A percentile compares a stretch with the other conserved stretches of the same genome.
Conservation (phyloP, 1,284 basidiomycete genomes). For the Uromyces viciae-fabae region DNA sequence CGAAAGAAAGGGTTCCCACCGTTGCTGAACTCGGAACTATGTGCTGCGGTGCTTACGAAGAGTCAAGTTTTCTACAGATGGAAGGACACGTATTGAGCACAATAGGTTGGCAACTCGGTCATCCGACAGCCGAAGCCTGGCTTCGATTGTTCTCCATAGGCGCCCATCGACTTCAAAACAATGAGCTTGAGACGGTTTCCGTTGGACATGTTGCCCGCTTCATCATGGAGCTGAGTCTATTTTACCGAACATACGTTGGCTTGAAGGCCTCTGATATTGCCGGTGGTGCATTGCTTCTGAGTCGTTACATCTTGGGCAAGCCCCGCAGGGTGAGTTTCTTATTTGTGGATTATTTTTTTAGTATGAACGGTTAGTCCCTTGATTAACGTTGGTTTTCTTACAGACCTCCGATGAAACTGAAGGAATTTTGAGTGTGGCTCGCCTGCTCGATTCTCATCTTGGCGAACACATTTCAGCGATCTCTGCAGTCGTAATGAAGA, state of each 20-base stretch:
- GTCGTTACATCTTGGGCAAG: slow-evolving; percentile 78
- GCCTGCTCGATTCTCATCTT: slow-evolving; percentile 77
- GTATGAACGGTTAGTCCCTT: background rate
- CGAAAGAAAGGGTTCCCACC: slow-evolving; percentile 94
- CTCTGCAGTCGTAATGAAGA: slow-evolving; percentile 89
- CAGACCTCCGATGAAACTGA: slow-evolving; percentile 51
- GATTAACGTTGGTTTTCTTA: background rate
- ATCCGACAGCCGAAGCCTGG: slow-evolving; percentile 97
- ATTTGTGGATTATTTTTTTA: slow-evolving; percentile 10
- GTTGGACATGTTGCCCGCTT: slow-evolving; percentile 93
- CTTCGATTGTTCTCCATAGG: slow-evolving; percentile 63
- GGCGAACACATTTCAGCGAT: slow-evolving; percentile 79
- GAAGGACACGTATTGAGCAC: slow-evolving; percentile 91
- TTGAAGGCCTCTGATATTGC: slow-evolving; percentile 82
- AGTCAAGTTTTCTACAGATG: slow-evolving; percentile 94
- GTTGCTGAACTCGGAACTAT: slow-evolving; percentile 89
- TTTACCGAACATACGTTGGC: slow-evolving; percentile 89
- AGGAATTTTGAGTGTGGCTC: slow-evolving; percentile 65
- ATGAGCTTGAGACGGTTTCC: slow-evolving; percentile 56
- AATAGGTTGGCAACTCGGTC: slow-evolving; percentile 93
- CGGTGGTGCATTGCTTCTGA: slow-evolving; percentile 77
- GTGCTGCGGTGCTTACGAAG: slow-evolving; percentile 91
- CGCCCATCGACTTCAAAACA: slow-evolving; percentile 9
- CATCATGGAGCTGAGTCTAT: slow-evolving; percentile 96
- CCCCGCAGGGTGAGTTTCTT: slow-evolving; percentile 63